These are phyloP conservation scores for Yarrowia phangngaensis DNA, from an alignment of 805 yeast species.

Conservation along the genomic window DNA sequence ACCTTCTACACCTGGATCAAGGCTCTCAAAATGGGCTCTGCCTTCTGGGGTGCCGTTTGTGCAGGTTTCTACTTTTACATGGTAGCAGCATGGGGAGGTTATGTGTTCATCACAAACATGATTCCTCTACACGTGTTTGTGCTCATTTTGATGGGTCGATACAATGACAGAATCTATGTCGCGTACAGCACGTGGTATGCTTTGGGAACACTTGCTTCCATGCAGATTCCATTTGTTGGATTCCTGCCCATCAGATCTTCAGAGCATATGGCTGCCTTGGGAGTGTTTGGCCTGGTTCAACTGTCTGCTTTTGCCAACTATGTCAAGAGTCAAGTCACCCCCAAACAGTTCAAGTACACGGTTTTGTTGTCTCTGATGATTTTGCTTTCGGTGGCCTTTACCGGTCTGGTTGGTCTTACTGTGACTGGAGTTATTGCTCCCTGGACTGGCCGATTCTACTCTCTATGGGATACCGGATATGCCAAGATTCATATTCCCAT, in stretches of 20 bases:
- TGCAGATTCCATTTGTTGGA: constrained; percentile 99
- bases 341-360: constrained; percentile 59
- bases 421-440: constrained; percentile 94
- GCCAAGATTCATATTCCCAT: constrained; percentile 98
- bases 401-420: constrained; percentile 74
- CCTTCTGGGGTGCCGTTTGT: constrained; percentile 74
- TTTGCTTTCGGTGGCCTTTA: constrained; percentile 60
- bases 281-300: constrained; percentile 93
- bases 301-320: constrained; percentile 82
- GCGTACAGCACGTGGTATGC: constrained; percentile 97
- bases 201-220: constrained; percentile 93
- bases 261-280: constrained; percentile 97
- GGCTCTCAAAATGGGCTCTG: constrained; percentile 85
- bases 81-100: constrained; percentile 99
- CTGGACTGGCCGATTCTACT: constrained; percentile 99
- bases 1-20: constrained; percentile 96
- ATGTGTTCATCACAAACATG: constrained; percentile 95
- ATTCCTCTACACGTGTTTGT: constrained; percentile 94
- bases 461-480: constrained; percentile 95
- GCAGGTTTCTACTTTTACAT: constrained; percentile 92
- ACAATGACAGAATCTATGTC: constrained; percentile 73
- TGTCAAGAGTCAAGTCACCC: constrained; percentile 66
- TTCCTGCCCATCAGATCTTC: constrained; percentile 94
- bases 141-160: constrained; percentile 89
- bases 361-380: constrained; percentile 52